Base-by-base conservation (phyloP, 495 filamentous ascomycete species). In the Aspergillus olivimuriae region DNA sequence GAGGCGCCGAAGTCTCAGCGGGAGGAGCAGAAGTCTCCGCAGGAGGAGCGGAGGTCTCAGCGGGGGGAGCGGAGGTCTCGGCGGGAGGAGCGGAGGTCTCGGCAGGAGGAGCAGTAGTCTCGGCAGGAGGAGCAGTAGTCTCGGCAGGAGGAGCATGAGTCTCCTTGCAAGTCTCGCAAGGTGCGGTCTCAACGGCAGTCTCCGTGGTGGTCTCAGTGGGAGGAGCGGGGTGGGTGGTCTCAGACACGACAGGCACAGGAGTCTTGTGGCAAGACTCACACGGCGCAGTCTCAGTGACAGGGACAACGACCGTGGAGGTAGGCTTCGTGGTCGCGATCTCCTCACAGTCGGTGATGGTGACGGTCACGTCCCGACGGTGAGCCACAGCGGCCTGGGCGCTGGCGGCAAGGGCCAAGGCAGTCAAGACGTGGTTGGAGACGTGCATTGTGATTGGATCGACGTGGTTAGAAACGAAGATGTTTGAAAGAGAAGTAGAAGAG, bases 381-480 rank as follows among this genome's bases (percentile, higher is more conserved):
- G 34, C 26, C 32, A 22, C 21, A 24, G 14, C 18, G 19, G 53
- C 53, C 14, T 36, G 46, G 28, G 43, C 53, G 39, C 41, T 32
- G 24, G 50, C 53, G 18, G 44, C 53, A 34, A 57, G 37, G 47
- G 53, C 50, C 37, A 57, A 34, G 15, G 47, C 50, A 26, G 45
- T 30, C 2, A 44, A 31, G 17, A 44, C 17, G 30, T 48, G 19
- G n/a, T 46, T 53, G 17, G 44, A 50, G 43, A 53, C 41, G 32
- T 53, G 53, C 53, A 57, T 57, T 17, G 28, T 46, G 41, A 23
- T 12, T 7, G 41, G 20, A 33, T 22, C 22, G 34, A 31, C 14
- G n/a, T n/a, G 39, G 16, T 15, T 14, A 22, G 22, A 28, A 43
- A 10, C 3, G 19, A 6, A 15, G 21, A 38, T 11, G 24, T 6